Percentiles rank a stretch among this genome's conserved stretches.
Evolutionary conservation across 257 asterid species (phyloP).

Genomic region (Oldenlandia corymbosa): DNA sequence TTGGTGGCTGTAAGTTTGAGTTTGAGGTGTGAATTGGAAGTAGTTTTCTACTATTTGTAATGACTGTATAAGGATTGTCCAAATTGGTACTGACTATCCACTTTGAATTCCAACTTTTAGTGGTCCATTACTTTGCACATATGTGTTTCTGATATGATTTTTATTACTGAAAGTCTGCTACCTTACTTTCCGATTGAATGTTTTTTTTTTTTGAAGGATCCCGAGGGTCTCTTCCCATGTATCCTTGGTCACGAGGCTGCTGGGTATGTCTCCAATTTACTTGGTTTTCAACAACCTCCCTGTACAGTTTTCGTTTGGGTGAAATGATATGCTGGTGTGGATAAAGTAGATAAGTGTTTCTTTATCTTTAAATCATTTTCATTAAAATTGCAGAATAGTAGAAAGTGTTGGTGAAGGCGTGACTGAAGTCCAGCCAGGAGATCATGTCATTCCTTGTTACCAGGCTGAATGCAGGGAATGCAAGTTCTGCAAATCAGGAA

Average conservation of each 20-base stretch:
- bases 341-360: background rate
- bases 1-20: background rate
- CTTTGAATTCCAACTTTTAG: background rate
- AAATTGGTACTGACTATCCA: background rate
- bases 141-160: background rate
- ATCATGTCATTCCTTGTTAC: slow-evolving; percentile 97
- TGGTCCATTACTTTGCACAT: background rate
- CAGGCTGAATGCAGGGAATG: slow-evolving; percentile 98
- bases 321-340: background rate
- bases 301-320: background rate
- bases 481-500: slow-evolving; percentile 94
- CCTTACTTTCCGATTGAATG: slow-evolving; percentile 10
- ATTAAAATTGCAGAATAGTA: slow-evolving; percentile 45
- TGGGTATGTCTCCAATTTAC: slow-evolving; percentile 46
- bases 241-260: slow-evolving; percentile 99
- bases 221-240: slow-evolving; percentile 99
- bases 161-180: background rate
- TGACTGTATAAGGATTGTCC: background rate
- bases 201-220: slow-evolving; percentile 69
- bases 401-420: slow-evolving; percentile 98
- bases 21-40: background rate
- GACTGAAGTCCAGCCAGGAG: slow-evolving; percentile 83
- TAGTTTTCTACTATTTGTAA: background rate
- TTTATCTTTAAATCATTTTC: background rate
- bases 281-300: background rate